These are phyloP conservation scores for Lasiosphaeria ovina DNA, from an alignment of 495 filamentous ascomycete genomes.

Conservation along the genomic window DNA sequence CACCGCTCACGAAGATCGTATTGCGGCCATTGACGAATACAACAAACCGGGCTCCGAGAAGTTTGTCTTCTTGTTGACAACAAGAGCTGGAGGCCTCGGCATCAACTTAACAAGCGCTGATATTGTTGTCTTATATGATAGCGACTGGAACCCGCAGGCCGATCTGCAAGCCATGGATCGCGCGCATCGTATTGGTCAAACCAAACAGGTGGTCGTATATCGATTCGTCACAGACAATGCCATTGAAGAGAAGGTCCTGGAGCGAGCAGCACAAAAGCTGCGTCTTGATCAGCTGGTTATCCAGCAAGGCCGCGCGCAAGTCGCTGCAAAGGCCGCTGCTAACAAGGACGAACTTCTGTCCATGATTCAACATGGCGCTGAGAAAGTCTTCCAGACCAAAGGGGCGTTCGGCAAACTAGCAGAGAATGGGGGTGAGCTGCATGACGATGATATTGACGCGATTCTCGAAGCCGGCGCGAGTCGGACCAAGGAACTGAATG, in stretches of 20 bases:
- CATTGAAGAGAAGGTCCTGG: slow-evolving; percentile 97
- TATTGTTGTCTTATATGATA: slow-evolving; percentile 97
- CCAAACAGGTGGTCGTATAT: slow-evolving; percentile 95
- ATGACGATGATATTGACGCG: slow-evolving; percentile 84
- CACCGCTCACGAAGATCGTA: slow-evolving; percentile 97
- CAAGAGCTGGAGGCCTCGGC: slow-evolving; percentile 92
- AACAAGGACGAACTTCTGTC: slow-evolving; percentile 94
- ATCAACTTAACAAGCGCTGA: slow-evolving; percentile 97
- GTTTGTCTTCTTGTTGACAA: slow-evolving; percentile 97
- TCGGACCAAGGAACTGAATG: slow-evolving; percentile 83
- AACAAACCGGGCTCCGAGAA: slow-evolving; percentile 94
- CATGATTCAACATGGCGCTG: slow-evolving; percentile 99
- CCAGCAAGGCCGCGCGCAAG: slow-evolving; percentile 95
- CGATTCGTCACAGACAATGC: slow-evolving; percentile 96
- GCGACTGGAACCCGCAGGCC: slow-evolving; percentile 98
- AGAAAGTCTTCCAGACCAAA: slow-evolving; percentile 77
- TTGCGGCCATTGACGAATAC: slow-evolving; percentile 96
- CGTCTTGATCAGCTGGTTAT: slow-evolving; percentile 99
- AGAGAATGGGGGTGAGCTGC: slow-evolving; percentile 59
- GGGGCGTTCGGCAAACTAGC: slow-evolving; percentile 57
- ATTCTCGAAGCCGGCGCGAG: slow-evolving; percentile 86
- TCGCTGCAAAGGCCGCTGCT: slow-evolving; percentile 77
- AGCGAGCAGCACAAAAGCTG: slow-evolving; percentile 95
- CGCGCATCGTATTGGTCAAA: slow-evolving; percentile 97
- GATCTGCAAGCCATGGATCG: slow-evolving; percentile 99